phyloP scores from a whole-genome alignment of 73 alveolate species.

The Effrenium voratum region DNA sequence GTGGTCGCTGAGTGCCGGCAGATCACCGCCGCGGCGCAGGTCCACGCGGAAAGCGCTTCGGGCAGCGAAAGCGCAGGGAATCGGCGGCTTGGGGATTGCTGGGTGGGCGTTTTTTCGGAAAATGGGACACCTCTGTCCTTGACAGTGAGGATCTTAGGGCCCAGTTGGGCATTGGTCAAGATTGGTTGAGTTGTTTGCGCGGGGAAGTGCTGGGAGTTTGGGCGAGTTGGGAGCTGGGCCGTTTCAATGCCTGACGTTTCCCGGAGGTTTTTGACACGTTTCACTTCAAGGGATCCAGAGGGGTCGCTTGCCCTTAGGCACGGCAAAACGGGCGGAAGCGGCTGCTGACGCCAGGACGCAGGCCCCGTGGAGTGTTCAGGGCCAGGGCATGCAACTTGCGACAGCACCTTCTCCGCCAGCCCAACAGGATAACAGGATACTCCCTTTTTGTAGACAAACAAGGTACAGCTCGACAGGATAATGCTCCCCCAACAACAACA shows the following conservation, averaged over 20 bases:
- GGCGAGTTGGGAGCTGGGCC: not conserved
- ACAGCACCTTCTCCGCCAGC: no score
- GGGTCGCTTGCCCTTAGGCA: not conserved
- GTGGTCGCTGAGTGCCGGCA: constrained; percentile 44
- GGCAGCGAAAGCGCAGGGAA: not conserved
- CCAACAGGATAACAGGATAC: no score
- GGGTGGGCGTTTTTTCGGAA: not conserved
- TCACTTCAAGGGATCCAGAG: not conserved
- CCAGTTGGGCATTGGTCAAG: not conserved
- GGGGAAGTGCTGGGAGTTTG: not conserved
- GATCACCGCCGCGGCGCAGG: constrained; percentile 15
- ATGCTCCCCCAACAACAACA: no score
- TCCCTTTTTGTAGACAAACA: no score
- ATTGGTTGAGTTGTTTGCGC: not conserved
- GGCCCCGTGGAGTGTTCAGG: no score
- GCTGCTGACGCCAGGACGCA: constrained; percentile 46
- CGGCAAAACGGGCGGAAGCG: constrained; percentile 27
- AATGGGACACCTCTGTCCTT: not conserved
- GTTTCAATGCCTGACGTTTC: not conserved
- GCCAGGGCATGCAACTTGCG: no score
- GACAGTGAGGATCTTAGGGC: not conserved
- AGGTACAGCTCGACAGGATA: no score
- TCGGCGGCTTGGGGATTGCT: not conserved
- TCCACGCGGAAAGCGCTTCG: constrained; percentile 22
- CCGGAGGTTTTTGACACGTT: not conserved